A percentile compares a stretch with the other conserved stretches of the same genome.
phyloP scores from a whole-genome alignment of 1,139 yeast genomes.

The Hemisphaericaspora subhashii region DNA sequence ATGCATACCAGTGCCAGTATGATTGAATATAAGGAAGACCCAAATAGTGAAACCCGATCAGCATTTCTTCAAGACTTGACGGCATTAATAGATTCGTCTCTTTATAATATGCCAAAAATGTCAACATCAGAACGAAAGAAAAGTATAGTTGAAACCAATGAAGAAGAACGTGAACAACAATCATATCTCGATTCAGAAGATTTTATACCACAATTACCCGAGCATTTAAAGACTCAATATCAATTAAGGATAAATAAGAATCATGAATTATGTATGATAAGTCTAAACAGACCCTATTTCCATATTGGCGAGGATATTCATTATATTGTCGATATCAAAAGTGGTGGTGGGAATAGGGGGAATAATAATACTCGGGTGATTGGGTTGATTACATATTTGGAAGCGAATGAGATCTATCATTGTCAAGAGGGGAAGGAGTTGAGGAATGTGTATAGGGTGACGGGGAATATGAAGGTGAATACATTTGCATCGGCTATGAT shows the following conservation, averaged over 20 bases:
- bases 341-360: slow-evolving; percentile 13
- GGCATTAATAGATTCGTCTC: slow-evolving; percentile 34
- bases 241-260: slow-evolving; percentile 39
- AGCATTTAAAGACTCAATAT: slow-evolving; percentile 36
- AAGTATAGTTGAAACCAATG: slow-evolving; percentile 22
- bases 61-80: slow-evolving; percentile 35
- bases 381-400: slow-evolving; percentile 37
- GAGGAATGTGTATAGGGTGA: slow-evolving; percentile 36
- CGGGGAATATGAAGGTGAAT: slow-evolving; percentile 38
- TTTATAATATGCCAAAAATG: slow-evolving; percentile 34
- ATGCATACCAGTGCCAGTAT: too few species aligned
- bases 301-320: slow-evolving; percentile 52
- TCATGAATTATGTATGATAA: slow-evolving; percentile 33
- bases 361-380: slow-evolving; percentile 32
- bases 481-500: slow-evolving; percentile 33
- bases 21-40: too few species aligned
- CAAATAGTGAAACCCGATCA: slow-evolving; percentile 17
- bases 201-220: slow-evolving; percentile 30
- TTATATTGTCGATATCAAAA: slow-evolving; percentile 30
- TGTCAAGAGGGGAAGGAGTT: slow-evolving; percentile 16
- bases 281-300: slow-evolving; percentile 44
- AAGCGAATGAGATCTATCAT: slow-evolving; percentile 43
- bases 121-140: slow-evolving; percentile 33
- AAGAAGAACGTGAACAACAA: slow-evolving; percentile 15
- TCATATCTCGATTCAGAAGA: not conserved